Evolutionary conservation across 805 yeast genomes (phyloP).

Genomic region (Yarrowia divulgata): DNA sequence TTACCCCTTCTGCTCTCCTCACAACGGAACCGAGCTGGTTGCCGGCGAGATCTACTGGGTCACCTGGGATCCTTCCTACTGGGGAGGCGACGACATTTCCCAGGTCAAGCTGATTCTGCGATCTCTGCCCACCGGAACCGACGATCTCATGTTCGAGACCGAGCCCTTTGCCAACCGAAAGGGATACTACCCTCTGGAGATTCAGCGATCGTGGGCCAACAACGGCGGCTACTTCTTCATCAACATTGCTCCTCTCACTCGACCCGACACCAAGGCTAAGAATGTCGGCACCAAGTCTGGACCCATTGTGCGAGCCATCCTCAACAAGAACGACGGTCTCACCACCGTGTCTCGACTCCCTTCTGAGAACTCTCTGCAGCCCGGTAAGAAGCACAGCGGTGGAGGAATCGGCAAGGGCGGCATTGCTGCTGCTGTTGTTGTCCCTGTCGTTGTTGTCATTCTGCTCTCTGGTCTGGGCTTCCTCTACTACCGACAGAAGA

Average conservation of each 20-base stretch:
- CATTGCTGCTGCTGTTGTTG: conserved; percentile 55
- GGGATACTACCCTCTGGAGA: conserved; percentile 54
- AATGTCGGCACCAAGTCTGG: conserved; percentile 54
- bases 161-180: conserved; percentile 51
- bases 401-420: conserved; percentile 45
- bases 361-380: conserved; percentile 51
- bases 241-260: conserved; percentile 53
- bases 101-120: conserved; percentile 51
- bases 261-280: conserved; percentile 51
- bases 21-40: conserved; percentile 55
- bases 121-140: conserved; percentile 51
- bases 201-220: conserved; percentile 42
- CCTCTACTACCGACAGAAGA: conserved; percentile 50
- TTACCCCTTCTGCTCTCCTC: conserved; percentile 55
- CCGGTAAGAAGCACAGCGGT: conserved; percentile 43
- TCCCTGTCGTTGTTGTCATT: conserved; percentile 53
- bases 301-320: conserved; percentile 53
- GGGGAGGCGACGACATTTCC: conserved; percentile 52
- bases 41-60: conserved; percentile 59
- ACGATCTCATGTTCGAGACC: conserved; percentile 51
- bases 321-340: conserved; percentile 48
- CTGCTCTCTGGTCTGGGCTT: conserved; percentile 46
- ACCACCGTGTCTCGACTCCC: conserved; percentile 52
- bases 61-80: conserved; percentile 58
- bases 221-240: conserved; percentile 53